Evolutionary conservation across 1,284 basidiomycete species (phyloP), one percentile per base, ranked within the genome.

Genomic region (Sanghuangporus sanghuang): DNA sequence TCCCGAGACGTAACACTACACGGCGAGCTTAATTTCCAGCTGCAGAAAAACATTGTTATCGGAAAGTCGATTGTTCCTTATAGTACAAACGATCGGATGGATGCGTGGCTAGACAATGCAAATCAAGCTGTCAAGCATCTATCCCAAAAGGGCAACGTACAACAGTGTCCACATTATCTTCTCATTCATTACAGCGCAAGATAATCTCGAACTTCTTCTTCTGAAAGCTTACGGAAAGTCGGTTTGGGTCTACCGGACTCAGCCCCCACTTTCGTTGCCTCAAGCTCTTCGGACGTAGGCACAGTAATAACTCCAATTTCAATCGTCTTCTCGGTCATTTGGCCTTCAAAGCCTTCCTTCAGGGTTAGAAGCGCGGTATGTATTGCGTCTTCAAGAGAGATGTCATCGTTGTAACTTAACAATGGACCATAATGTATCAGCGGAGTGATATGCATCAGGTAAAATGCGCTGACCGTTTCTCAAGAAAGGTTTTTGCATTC

Each of bases 301-400:
- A 94, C 91, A 58, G 93, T 94, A 66, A 99, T 86, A 55, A 99
- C 89, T 54, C 97, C 97, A 65, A 99, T 96, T 78, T 99, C 97
- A 72, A 99, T 97, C 40, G 97, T 99, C 81, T 98, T 96, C 79
- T 98, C 96, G 21, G 96, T 98, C 96, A 99, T 98, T 74, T 98
- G 93, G 12, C 97, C 97, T 77, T 99, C 97, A 71, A 98, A 98
- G 8, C 96, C 96, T 79, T 99, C 97, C 78, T 99, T 99, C 68
- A 99, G 81, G 21, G 97, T 99, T 68, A 99, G 79, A 46, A 99
- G 85, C n/a, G 97, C 96, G 7, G 97, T 99, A 77, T 99, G 97
- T 70, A 99, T 99, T 23, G 97, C 97, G 74, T 99, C 97, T 77
- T 99, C 97, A 63, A 99, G 80, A 68, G 95, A 97, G 72, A 99